Evolutionary conservation across 768 basidiomycete genomes (phyloP).

Genomic region (Mycena olivaceomarginata): DNA sequence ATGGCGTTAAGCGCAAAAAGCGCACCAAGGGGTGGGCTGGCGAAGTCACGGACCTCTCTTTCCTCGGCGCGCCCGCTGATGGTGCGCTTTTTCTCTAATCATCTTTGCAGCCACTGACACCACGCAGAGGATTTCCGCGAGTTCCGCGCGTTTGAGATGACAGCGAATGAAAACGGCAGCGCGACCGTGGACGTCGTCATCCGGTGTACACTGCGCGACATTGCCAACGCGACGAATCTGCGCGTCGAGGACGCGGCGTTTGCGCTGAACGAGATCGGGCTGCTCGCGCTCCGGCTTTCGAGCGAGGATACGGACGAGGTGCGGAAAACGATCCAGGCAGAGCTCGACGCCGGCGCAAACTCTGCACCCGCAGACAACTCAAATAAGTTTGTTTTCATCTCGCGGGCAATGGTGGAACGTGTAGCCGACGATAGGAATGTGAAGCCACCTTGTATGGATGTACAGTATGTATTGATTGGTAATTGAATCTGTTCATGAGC

Average conservation of each 20-base stretch:
- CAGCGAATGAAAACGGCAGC: constrained; percentile 77
- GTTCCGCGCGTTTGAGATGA: constrained; percentile 76
- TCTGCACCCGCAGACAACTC: constrained; percentile 63
- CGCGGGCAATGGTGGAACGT: constrained; percentile 79
- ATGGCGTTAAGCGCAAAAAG: constrained; percentile 62
- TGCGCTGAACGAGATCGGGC: constrained; percentile 91
- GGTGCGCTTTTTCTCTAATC: constrained; percentile 55
- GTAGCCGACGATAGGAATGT: constrained; percentile 82
- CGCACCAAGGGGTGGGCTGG: constrained; percentile 85
- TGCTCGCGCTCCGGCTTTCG: constrained; percentile 71
- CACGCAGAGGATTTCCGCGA: constrained; percentile 69
- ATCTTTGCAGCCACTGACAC: constrained; percentile 19
- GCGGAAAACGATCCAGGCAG: constrained; percentile 38
- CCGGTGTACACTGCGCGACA: constrained; percentile 83
- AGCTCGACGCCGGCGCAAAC: constrained; percentile 55
- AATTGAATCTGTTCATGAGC: neutral
- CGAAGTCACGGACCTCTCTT: constrained; percentile 69
- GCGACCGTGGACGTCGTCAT: constrained; percentile 82
- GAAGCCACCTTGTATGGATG: constrained; percentile 80
- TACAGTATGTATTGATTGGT: constrained; percentile 30
- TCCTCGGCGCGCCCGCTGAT: constrained; percentile 58
- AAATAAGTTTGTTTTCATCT: constrained; percentile 73
- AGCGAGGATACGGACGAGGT: constrained; percentile 50
- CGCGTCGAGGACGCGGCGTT: constrained; percentile 92
- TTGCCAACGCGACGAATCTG: constrained; percentile 88